Evolutionary conservation across 164 flowering plant species (phyloP), one percentile per base, ranked within the genome.

Genomic region (Chimonanthus praecox): DNA sequence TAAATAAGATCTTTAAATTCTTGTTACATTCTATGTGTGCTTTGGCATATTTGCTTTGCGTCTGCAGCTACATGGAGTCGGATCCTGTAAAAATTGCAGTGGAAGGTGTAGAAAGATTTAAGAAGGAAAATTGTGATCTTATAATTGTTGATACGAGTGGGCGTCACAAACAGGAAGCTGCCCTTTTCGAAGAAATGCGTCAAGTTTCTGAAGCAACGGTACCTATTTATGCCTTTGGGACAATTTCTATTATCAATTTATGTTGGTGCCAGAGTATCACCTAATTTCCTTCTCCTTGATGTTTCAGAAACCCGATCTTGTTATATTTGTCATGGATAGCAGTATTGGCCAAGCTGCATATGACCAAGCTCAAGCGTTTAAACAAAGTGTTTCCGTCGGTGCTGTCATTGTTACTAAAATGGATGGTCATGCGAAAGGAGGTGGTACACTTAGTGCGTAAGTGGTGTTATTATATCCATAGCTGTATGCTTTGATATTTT

Each of bases 271-370:
- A 21, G n/a, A 43, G 63, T 8, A 47, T 49, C 7, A 20, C 4
- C 13, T 60, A 3, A 49, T 21, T 68, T 8, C 9, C 46, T 47
- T 68, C 66, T 70, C 15, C 15, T 50, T 46, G 47, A 67, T 69
- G 11, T 73, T 81, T n/a, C 88, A 95, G 99, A 96, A 90, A 89
- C 97, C 99, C 72, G 97, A 93, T 82, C 98, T 95, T 81, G 91
- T 89, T 49, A 88, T 95, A 80, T 95, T 93, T 78, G 98, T 94
- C 33, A 96, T 96, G 99, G 99, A 96, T 78, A 91, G 99, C 78
- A 96, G 99, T 82, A 96, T 94, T 78, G 99, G 99, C 77, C 98
- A 94, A 84, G 99, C 98, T 80, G 98, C 99, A 51, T 94, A 89
- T 86, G 98, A 91, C 82, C 99, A 95, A 83, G 99, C 99, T 71